These are phyloP conservation scores for Shiraia bambusicola DNA, from an alignment of 2,329 filamentous ascomycete species.

Conservation along the genomic window DNA sequence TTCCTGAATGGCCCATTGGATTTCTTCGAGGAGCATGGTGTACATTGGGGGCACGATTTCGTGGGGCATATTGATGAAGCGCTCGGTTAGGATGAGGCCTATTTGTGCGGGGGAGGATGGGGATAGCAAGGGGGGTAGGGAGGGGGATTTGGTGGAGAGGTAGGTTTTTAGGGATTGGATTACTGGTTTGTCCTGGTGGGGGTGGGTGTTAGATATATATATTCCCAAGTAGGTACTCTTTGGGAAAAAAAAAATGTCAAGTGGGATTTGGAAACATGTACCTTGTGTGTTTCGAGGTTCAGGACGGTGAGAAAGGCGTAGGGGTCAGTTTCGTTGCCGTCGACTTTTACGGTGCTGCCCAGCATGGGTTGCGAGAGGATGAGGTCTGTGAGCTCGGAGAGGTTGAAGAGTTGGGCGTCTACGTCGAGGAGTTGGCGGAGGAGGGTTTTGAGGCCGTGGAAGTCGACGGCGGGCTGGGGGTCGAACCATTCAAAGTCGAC, in stretches of 20 bases:
- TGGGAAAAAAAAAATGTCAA: too few species aligned
- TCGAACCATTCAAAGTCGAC: conserved; percentile 99
- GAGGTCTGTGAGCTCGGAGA: conserved; percentile 82
- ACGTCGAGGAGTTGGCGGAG: conserved; percentile 90
- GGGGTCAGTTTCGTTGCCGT: conserved; percentile 87
- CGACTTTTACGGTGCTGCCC: conserved; percentile 95
- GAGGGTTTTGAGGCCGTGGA: conserved; percentile 89
- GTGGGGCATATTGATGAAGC: conserved; percentile 94
- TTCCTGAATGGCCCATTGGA: conserved; percentile 83
- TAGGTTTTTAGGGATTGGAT: conserved; percentile 73
- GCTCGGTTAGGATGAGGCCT: conserved; percentile 86
- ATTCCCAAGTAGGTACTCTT: too few species aligned
- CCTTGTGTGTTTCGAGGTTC: conserved; percentile 74
- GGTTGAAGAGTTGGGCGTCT: conserved; percentile 81
- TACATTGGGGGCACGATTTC: conserved; percentile 94
- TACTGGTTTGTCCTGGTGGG: conserved; percentile 67
- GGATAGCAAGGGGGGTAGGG: conserved; percentile 53
- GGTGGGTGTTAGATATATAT: too few species aligned
- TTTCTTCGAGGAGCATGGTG: conserved; percentile 88
- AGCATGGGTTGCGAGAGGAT: conserved; percentile 84
- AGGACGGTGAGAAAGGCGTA: conserved; percentile 90
- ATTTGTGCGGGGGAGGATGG: conserved; percentile 58
- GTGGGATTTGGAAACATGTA: too few species aligned
- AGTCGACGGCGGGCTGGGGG: conserved; percentile 84
- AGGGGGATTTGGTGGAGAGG: conserved; percentile 56